Evolutionary conservation across 805 yeast genomes (phyloP), one percentile per base, ranked within the genome.

Genomic region (Yarrowia osloensis): DNA sequence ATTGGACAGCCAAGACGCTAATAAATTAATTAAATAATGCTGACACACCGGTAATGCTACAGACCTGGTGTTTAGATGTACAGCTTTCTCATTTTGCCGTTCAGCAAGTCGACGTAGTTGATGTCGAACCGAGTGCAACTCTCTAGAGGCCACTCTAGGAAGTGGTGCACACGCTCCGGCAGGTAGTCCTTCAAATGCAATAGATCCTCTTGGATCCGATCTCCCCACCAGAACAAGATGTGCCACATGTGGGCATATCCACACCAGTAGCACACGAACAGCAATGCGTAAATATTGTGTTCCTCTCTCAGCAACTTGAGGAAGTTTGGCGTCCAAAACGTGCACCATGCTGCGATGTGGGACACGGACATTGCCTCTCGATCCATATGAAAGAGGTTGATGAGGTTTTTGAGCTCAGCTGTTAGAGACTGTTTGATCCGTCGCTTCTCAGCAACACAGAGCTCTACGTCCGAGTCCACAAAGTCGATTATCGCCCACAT

Each of bases 241-340:
- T 57, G 63, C 63, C 63, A 57, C 49, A 57, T 39, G 37, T 57
- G 63, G 0, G 47, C 46, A 9, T 57, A 57, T 8, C 49, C 47
- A n/a, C 63, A 39, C 46, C 49, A 57, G 19, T 57, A 39, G 37
- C 35, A 28, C 17, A 57, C 35, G 19, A 57, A 39, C 37, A 57
- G 28, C 13, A 57, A 19, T 2, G 63, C 63, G 29, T 57, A 57
- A 2, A 49, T 39, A 49, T 40, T 57, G 4, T 17, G 26, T 5
- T 52, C 59, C 4, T 39, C 26, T 7, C 37, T 17, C 28, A 57
- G 26, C 6, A 57, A 19, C 4, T 13, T 24, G 35, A 5, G 19
- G 19, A 57, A 57, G 4, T 2, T 7, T 0, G 63, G 46, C 6
- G 49, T 57, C 63, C 63, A 57, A 12, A 28, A 57, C 2, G 63